These are phyloP conservation scores for Lentinula sp. DNA, from an alignment of 768 basidiomycete species.

Conservation along the genomic window DNA sequence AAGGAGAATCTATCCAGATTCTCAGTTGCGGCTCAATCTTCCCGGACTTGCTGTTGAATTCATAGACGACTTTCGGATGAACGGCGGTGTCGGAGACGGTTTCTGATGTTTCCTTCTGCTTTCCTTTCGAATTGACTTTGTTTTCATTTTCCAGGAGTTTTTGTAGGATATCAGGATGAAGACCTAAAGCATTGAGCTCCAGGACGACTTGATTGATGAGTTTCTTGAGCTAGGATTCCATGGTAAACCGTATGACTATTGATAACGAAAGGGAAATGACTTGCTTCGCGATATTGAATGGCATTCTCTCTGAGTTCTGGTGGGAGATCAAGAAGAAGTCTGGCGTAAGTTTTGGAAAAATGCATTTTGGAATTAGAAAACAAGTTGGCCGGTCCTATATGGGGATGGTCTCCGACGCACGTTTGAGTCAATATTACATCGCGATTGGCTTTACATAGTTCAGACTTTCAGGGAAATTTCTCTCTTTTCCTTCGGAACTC, in stretches of 20 bases:
- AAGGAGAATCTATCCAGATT: slow-evolving; percentile 34
- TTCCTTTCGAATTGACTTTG: slow-evolving; percentile 16
- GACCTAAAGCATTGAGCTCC: slow-evolving; percentile 71
- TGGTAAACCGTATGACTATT: neutral
- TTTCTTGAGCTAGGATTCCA: slow-evolving; percentile 67
- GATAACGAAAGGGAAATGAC: neutral
- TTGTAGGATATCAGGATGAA: slow-evolving; percentile 43
- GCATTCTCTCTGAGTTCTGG: slow-evolving; percentile 72
- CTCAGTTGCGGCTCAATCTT: slow-evolving; percentile 53
- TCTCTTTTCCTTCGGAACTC: too few relatives aligned
- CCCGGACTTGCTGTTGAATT: slow-evolving; percentile 42
- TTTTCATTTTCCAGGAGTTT: slow-evolving; percentile 25
- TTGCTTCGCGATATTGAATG: slow-evolving; percentile 79
- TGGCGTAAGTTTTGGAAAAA: slow-evolving; percentile 64
- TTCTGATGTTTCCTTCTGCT: slow-evolving; percentile 12
- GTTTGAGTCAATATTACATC: neutral
- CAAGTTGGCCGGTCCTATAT: slow-evolving; percentile 1
- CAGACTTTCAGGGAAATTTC: too few relatives aligned
- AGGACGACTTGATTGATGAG: slow-evolving; percentile 77
- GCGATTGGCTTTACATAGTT: neutral
- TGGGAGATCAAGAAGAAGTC: slow-evolving; percentile 61
- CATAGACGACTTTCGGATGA: slow-evolving; percentile 42
- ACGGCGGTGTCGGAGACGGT: neutral
- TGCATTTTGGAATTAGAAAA: slow-evolving; percentile 42
- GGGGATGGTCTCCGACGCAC: neutral